Percentiles rank a stretch among this genome's conserved stretches.
Evolutionary conservation across 805 yeast species (phyloP).

Genomic region (Cyberlindnera japonica): DNA sequence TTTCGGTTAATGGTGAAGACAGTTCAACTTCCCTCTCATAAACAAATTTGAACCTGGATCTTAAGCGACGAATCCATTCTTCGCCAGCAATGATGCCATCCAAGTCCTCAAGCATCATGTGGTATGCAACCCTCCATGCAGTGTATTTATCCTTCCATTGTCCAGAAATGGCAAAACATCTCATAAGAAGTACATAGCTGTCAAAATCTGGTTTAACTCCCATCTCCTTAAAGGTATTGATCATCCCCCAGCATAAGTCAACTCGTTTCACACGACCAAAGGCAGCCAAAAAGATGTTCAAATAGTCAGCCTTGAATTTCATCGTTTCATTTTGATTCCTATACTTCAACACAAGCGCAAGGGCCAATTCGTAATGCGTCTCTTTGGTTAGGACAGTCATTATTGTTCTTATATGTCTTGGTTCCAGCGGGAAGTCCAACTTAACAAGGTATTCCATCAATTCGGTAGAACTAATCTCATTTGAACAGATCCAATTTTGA

Average conservation of each 20-base stretch:
- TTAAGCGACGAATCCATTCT: conserved; percentile 24
- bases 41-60: conserved; percentile 22
- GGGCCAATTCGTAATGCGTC: conserved; percentile 28
- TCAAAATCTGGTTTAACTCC: conserved; percentile 30
- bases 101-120: conserved; percentile 19
- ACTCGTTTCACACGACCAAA: conserved; percentile 33
- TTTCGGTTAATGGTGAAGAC: conserved; percentile 17
- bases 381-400: conserved; percentile 28
- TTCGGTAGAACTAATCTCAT: conserved; percentile 9
- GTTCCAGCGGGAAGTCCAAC: conserved; percentile 26
- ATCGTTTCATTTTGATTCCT: conserved; percentile 7
- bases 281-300: conserved; percentile 31
- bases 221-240: conserved; percentile 30
- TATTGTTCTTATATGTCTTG: conserved; percentile 26
- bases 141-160: conserved; percentile 26
- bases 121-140: conserved; percentile 25
- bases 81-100: conserved; percentile 22
- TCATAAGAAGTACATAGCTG: conserved; percentile 34
- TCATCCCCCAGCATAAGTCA: conserved; percentile 32
- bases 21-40: conserved; percentile 17
- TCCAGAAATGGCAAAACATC: conserved; percentile 33
- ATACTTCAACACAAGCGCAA: conserved; percentile 25
- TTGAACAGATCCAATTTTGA: conserved; percentile 19
- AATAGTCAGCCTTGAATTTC: conserved; percentile 15
- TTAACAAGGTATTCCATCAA: conserved; percentile 15